Evolutionary conservation across 371 early-diverging fungal species (phyloP).

Genomic region (Catenaria anguillulae): DNA sequence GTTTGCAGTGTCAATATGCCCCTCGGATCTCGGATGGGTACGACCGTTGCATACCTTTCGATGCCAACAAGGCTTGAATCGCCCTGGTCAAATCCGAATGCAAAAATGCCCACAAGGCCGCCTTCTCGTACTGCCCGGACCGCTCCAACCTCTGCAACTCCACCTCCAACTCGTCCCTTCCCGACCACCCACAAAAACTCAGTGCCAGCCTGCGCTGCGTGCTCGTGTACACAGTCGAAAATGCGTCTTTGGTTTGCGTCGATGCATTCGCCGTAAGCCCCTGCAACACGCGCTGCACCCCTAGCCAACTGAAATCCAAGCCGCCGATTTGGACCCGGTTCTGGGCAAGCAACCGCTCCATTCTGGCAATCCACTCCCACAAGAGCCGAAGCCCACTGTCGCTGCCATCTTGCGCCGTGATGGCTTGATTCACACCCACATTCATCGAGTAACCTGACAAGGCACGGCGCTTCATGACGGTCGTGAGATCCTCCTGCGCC

Average conservation of each 20-base stretch:
- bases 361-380: constrained; percentile 61
- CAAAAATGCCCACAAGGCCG: constrained; percentile 76
- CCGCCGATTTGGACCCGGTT: constrained; percentile 32
- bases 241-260: neutral
- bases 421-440: constrained; percentile 10
- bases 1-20: neutral
- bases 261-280: constrained; percentile 17
- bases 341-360: constrained; percentile 35
- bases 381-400: constrained; percentile 13
- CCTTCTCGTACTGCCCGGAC: constrained; percentile 53
- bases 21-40: too few relatives aligned
- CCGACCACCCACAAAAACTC: constrained; percentile 56
- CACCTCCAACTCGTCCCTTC: constrained; percentile 43
- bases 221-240: neutral
- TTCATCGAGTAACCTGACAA: neutral
- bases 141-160: constrained; percentile 41
- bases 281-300: constrained; percentile 42
- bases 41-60: constrained; percentile 42
- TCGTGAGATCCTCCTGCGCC: neutral
- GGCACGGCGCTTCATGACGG: neutral
- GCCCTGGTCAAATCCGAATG: constrained; percentile 57
- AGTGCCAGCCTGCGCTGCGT: constrained; percentile 50
- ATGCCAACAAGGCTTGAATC: constrained; percentile 46
- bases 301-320: constrained; percentile 51
- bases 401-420: constrained; percentile 12